Conservation (phyloP, 164 flowering plant species). For the Aristolochia fimbriata region DNA sequence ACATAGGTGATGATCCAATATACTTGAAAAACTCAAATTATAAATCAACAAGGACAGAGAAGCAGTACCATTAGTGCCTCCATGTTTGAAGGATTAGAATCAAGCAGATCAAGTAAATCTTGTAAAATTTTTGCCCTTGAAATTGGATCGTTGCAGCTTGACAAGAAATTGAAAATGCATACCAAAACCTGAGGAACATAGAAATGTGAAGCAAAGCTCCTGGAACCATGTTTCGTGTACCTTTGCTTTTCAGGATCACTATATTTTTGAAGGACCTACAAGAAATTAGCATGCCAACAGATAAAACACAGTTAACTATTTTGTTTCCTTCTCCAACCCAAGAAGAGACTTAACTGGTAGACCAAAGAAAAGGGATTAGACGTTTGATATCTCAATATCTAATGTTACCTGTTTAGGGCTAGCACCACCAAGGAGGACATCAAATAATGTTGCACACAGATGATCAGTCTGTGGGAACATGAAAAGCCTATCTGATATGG, state of each 20-base stretch:
- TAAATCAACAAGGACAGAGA: constrained; percentile 1
- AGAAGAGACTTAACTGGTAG: too few relatives aligned
- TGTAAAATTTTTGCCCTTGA: constrained; percentile 59
- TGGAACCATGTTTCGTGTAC: constrained; percentile 34
- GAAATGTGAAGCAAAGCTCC: constrained; percentile 39
- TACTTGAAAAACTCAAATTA: neutral
- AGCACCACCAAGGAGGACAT: constrained; percentile 99
- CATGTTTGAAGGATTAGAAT: constrained; percentile 77
- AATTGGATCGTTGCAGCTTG: constrained; percentile 43
- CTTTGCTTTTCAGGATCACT: constrained; percentile 53
- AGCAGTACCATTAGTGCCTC: constrained; percentile 84
- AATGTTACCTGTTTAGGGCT: constrained; percentile 89
- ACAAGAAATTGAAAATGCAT: constrained; percentile 71
- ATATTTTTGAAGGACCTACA: constrained; percentile 77
- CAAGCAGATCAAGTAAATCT: constrained; percentile 88
- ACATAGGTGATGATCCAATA: constrained; percentile 10
- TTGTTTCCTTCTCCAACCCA: too few relatives aligned
- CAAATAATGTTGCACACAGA: constrained; percentile 87
- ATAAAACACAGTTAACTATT: neutral
- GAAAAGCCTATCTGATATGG: constrained; percentile 80
- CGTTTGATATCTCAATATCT: neutral
- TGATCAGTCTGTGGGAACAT: constrained; percentile 72
- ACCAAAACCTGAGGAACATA: constrained; percentile 78
- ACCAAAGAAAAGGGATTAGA: too few relatives aligned
- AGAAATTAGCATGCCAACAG: constrained; percentile 1